Conservation (phyloP, 1,284 basidiomycete species). For the Pseudozyma thailandica region DNA sequence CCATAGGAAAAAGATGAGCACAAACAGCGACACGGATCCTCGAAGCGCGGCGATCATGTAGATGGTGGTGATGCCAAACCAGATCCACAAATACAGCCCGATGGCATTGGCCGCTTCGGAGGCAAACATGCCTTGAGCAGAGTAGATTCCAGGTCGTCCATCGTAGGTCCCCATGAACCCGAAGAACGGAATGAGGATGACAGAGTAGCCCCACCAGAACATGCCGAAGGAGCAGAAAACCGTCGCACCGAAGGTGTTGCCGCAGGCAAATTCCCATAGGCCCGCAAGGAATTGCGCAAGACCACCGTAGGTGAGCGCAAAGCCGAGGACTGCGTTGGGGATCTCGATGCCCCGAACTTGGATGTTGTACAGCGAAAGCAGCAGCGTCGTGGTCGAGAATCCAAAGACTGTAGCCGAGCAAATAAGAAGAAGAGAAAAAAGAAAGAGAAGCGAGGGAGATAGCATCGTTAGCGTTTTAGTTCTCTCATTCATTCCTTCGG, state of each 20-base stretch:
- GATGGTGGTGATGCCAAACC: constrained; percentile 57
- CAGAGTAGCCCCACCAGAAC: constrained; percentile 59
- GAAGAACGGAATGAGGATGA: constrained; percentile 56
- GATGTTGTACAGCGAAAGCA: constrained; percentile 54
- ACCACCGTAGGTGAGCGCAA: constrained; percentile 44
- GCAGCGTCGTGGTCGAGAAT: constrained; percentile 48
- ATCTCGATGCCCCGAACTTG: constrained; percentile 36
- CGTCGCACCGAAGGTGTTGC: constrained; percentile 58
- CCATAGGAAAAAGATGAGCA: constrained; percentile 43
- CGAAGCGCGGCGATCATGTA: constrained; percentile 42
- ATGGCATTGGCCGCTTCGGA: constrained; percentile 37
- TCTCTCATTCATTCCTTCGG: no score
- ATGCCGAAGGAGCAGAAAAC: constrained; percentile 49
- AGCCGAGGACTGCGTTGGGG: constrained; percentile 44
- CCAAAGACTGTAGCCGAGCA: constrained; percentile 23
- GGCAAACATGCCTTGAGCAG: constrained; percentile 19
- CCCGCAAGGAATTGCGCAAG: constrained; percentile 55
- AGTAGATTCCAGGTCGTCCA: constrained; percentile 47
- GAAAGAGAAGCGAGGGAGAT: background rate
- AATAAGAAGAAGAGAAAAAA: background rate
- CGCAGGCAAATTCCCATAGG: constrained; percentile 55
- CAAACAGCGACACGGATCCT: constrained; percentile 41
- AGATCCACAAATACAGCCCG: constrained; percentile 51
- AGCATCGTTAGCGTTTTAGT: background rate
- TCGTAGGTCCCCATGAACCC: constrained; percentile 47